Evolutionary conservation across 2,329 filamentous ascomycete species (phyloP).

Genomic region (Calonectria crousiana): DNA sequence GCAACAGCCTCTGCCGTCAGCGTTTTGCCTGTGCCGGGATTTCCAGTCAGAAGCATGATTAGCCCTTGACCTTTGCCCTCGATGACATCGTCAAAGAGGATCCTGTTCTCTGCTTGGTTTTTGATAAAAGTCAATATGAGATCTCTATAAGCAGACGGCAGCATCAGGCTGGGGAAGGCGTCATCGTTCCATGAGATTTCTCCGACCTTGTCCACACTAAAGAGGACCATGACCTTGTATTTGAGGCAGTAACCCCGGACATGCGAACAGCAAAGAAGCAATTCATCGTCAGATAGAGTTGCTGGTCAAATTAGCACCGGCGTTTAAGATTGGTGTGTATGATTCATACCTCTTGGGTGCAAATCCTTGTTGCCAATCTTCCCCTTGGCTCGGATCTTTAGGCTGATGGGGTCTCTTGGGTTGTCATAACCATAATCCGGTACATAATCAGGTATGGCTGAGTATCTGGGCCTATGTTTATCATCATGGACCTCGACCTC

Average conservation of each 20-base stretch:
- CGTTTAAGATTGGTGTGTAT: background rate
- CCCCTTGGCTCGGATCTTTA: background rate
- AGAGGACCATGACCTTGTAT: conserved; percentile 42
- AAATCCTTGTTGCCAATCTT: background rate
- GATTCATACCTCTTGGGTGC: background rate
- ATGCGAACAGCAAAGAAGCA: background rate
- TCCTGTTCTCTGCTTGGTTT: conserved; percentile 49
- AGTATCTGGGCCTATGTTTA: background rate
- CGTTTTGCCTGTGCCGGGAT: conserved; percentile 59
- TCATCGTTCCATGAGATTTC: conserved; percentile 58
- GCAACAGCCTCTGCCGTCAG: conserved; percentile 49
- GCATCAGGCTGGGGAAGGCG: conserved; percentile 59
- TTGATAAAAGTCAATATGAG: conserved; percentile 54
- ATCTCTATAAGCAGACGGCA: conserved; percentile 59
- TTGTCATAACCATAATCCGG: background rate
- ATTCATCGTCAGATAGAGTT: background rate
- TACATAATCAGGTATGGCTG: background rate
- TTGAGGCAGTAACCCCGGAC: conserved; percentile 49
- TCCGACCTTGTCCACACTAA: conserved; percentile 54
- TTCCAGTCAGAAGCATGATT: conserved; percentile 57
- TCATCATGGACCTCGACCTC: background rate
- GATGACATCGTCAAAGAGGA: conserved; percentile 59
- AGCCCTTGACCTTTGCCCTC: conserved; percentile 58
- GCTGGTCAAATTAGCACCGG: background rate
- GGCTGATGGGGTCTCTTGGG: background rate